These are phyloP conservation scores for Globisporangium irregulare DNA, from an alignment of 352 stramenopile species.

Conservation along the genomic window DNA sequence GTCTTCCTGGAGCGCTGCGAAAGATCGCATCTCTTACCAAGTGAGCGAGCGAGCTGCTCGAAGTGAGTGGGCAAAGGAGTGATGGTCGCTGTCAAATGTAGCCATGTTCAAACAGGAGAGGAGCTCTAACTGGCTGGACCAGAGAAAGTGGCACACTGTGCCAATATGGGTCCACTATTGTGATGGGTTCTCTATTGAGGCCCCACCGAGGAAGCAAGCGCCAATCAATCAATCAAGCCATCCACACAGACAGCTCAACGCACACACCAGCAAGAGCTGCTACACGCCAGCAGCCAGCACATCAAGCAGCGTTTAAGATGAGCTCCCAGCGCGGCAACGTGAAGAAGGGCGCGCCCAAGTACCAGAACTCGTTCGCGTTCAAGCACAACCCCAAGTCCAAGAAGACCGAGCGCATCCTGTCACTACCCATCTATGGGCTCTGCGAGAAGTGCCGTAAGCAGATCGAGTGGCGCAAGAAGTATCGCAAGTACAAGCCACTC, in stretches of 20 bases:
- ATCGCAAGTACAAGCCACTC: constrained; percentile 98
- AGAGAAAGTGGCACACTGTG: constrained; percentile 3
- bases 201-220: constrained; percentile 2
- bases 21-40: constrained; percentile 7
- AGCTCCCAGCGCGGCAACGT: constrained; percentile 83
- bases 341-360: constrained; percentile 88
- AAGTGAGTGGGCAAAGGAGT: background rate
- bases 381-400: constrained; percentile 98
- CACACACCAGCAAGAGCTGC: background rate
- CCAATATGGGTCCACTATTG: constrained; percentile 1
- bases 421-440: constrained; percentile 88
- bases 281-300: background rate
- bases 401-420: constrained; percentile 94
- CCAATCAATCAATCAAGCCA: constrained; percentile 14
- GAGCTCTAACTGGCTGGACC: background rate
- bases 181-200: background rate
- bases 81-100: constrained; percentile 5
- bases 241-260: background rate
- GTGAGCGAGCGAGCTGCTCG: background rate
- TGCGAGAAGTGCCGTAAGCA: constrained; percentile 94
- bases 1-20: constrained; percentile 3
- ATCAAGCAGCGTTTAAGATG: constrained; percentile 36
- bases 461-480: constrained; percentile 99
- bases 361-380: constrained; percentile 98
- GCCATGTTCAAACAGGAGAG: constrained; percentile 8